These are phyloP conservation scores for Candida sp. DNA, from an alignment of 1,139 yeast genomes.

Conservation along the genomic window DNA sequence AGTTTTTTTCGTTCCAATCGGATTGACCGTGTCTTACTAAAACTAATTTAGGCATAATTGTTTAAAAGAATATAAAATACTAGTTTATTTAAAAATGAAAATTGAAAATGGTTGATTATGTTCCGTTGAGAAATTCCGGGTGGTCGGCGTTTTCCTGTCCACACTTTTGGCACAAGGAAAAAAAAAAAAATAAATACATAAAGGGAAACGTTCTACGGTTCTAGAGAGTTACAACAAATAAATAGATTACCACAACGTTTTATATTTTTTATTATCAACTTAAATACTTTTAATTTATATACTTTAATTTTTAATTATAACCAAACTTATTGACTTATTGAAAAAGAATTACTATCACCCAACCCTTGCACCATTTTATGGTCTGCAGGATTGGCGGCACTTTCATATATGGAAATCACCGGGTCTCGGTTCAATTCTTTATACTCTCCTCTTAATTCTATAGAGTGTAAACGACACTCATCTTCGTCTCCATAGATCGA, in stretches of 20 bases:
- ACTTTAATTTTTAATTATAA: too few relatives aligned
- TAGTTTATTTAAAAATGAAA: too few relatives aligned
- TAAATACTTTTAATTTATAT: too few relatives aligned
- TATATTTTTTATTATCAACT: too few relatives aligned
- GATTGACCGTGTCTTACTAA: slow-evolving; percentile 98
- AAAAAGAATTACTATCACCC: background rate
- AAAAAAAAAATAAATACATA: too few relatives aligned
- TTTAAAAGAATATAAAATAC: too few relatives aligned
- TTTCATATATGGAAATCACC: slow-evolving; percentile 74
- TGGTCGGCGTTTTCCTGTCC: slow-evolving; percentile 18
- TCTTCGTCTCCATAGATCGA: slow-evolving; percentile 61
- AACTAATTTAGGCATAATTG: slow-evolving; percentile 60
- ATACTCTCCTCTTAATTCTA: slow-evolving; percentile 83
- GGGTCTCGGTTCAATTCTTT: slow-evolving; percentile 64
- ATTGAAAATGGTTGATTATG: too few relatives aligned
- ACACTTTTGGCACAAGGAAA: too few relatives aligned
- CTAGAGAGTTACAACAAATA: too few relatives aligned
- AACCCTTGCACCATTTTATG: slow-evolving; percentile 44
- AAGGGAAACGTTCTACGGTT: too few relatives aligned
- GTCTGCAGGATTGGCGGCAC: slow-evolving; percentile 91
- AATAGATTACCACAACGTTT: too few relatives aligned
- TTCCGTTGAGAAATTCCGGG: slow-evolving; percentile 14
- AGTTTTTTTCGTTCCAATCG: slow-evolving; percentile 98
- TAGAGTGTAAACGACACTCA: slow-evolving; percentile 55
- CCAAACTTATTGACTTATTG: background rate